phyloP scores from a whole-genome alignment of 2,329 filamentous ascomycete genomes.

The Fusarium graminum region DNA sequence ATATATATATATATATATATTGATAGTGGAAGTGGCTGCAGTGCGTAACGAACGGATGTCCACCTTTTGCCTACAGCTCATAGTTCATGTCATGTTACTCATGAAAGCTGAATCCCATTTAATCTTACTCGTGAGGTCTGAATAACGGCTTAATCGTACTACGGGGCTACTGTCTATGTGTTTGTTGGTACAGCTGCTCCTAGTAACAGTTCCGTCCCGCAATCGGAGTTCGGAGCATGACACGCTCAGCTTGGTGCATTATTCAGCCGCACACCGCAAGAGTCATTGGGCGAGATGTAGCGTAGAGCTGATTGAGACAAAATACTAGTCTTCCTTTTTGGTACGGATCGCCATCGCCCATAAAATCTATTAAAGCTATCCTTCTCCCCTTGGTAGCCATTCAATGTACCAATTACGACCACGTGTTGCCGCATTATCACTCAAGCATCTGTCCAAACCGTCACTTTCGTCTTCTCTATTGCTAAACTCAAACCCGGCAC shows the following conservation, averaged over 20 bases:
- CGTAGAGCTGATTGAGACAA: conserved; percentile 23
- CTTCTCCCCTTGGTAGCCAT: conserved; percentile 22
- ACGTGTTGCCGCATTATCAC: conserved; percentile 37
- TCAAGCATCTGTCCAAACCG: conserved; percentile 37
- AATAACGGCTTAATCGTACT: neutral
- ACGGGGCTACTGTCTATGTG: conserved; percentile 5
- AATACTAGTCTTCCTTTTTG: conserved; percentile 27
- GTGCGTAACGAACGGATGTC: neutral
- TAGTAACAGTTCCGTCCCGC: conserved; percentile 32
- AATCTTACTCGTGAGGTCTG: neutral
- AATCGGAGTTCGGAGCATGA: conserved; percentile 31
- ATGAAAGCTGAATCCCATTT: neutral
- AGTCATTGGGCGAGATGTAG: conserved; percentile 40
- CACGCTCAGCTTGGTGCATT: conserved; percentile 25
- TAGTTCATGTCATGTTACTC: neutral
- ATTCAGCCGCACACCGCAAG: conserved; percentile 45
- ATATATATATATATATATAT: no score
- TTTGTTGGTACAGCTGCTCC: conserved; percentile 6
- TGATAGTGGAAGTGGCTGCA: conserved; percentile 6
- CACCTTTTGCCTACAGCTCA: neutral
- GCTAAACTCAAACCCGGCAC: conserved; percentile 29
- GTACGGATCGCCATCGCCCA: conserved; percentile 23
- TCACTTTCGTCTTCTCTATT: conserved; percentile 21
- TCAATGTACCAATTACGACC: conserved; percentile 45
- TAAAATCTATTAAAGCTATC: conserved; percentile 24